phyloP scores from a whole-genome alignment of 1,284 basidiomycete genomes.

The Moesziomyces globuligerus region DNA sequence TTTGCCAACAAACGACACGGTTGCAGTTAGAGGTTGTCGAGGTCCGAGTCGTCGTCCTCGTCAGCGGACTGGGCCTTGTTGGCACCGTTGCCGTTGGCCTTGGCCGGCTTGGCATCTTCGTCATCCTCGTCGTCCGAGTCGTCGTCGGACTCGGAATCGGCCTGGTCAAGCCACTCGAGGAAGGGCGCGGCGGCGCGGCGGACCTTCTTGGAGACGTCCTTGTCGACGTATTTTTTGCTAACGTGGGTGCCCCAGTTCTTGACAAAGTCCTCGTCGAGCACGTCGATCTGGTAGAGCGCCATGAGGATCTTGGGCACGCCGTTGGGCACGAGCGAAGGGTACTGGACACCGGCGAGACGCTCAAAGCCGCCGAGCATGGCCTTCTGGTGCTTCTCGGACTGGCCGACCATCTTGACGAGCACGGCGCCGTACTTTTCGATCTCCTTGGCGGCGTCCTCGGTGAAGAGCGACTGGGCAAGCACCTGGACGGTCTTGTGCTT shows the following conservation, averaged over 20 bases:
- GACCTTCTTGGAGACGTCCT: slow-evolving; percentile 93
- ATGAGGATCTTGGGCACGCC: slow-evolving; percentile 90
- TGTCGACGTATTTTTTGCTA: slow-evolving; percentile 94
- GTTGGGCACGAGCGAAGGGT: slow-evolving; percentile 63
- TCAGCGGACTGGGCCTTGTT: slow-evolving; percentile 39
- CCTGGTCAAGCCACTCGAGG: slow-evolving; percentile 71
- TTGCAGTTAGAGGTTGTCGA: slow-evolving; percentile 54
- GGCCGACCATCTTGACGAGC: slow-evolving; percentile 75
- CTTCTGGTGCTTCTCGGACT: slow-evolving; percentile 92
- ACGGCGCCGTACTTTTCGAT: slow-evolving; percentile 79
- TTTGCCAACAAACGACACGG: no score
- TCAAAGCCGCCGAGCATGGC: slow-evolving; percentile 76
- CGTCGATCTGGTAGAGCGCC: slow-evolving; percentile 90
- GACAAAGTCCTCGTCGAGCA: slow-evolving; percentile 90
- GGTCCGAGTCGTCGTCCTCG: slow-evolving; percentile 60
- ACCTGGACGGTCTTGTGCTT: slow-evolving; percentile 93
- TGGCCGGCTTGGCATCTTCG: slow-evolving; percentile 24
- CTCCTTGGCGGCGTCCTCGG: slow-evolving; percentile 79
- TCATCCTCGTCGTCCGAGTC: slow-evolving; percentile 58
- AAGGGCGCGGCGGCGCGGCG: slow-evolving; percentile 95
- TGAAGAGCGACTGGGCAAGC: slow-evolving; percentile 87
- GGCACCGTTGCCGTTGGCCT: slow-evolving; percentile 19
- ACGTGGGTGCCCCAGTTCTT: slow-evolving; percentile 96
- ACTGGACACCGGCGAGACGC: slow-evolving; percentile 62
- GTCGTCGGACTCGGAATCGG: slow-evolving; percentile 61